These are phyloP conservation scores for Pseudozyma thailandica DNA, from an alignment of 1,284 basidiomycete species.

Conservation along the genomic window DNA sequence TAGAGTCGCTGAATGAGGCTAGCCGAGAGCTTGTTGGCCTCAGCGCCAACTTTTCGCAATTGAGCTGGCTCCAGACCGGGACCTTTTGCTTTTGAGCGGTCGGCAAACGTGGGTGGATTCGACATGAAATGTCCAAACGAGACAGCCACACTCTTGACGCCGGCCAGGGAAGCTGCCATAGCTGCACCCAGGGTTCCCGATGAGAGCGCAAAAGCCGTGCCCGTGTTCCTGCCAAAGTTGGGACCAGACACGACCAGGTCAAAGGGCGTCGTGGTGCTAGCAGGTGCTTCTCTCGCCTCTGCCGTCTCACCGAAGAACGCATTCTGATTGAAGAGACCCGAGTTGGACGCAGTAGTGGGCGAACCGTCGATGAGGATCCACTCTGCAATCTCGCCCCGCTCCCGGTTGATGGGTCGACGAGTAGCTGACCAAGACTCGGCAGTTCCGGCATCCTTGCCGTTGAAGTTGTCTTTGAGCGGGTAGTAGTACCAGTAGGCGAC, in stretches of 20 bases:
- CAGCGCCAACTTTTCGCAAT: slow-evolving; percentile 12
- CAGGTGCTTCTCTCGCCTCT: slow-evolving; percentile 15
- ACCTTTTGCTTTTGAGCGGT: slow-evolving; percentile 21
- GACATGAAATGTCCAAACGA: slow-evolving; percentile 62
- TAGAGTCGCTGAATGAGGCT: slow-evolving; percentile 53
- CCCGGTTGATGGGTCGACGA: slow-evolving; percentile 47
- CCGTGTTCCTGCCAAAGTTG: slow-evolving; percentile 66
- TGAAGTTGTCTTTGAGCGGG: slow-evolving; percentile 54
- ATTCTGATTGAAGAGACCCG: slow-evolving; percentile 60
- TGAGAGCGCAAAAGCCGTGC: slow-evolving; percentile 63
- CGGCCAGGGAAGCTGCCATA: slow-evolving; percentile 56
- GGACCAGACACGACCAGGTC: slow-evolving; percentile 66
- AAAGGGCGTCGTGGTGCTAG: slow-evolving; percentile 33
- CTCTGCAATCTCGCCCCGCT: slow-evolving; percentile 60
- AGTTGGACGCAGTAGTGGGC: slow-evolving; percentile 64
- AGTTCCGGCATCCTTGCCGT: slow-evolving; percentile 48
- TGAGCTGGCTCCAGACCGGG: slow-evolving; percentile 30
- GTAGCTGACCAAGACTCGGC: slow-evolving; percentile 57
- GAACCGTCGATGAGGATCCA: slow-evolving; percentile 66
- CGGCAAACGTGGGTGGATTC: slow-evolving; percentile 48
- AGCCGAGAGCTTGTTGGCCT: slow-evolving; percentile 46
- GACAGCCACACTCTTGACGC: slow-evolving; percentile 56
- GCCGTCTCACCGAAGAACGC: slow-evolving; percentile 38
- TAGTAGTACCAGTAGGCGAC: slow-evolving; percentile 67
- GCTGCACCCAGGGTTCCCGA: slow-evolving; percentile 66